Percentiles rank a stretch among this genome's conserved stretches.
Evolutionary conservation across 164 flowering plant genomes (phyloP).

Genomic region (Nymphaea colorata): DNA sequence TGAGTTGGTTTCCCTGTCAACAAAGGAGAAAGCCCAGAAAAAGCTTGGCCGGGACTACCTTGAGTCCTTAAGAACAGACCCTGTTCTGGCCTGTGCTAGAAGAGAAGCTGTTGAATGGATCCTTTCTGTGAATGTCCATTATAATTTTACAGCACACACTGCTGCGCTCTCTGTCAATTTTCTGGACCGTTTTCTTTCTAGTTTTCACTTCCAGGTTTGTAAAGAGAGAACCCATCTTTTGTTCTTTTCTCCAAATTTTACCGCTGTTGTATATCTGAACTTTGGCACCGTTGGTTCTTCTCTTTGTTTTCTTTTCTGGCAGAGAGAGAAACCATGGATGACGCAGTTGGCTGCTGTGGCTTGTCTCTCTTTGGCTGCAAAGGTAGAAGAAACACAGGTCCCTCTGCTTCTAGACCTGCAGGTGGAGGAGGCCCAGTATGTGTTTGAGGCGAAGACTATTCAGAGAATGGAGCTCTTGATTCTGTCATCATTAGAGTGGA

Average conservation of each 20-base stretch:
- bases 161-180: slow-evolving; percentile 66
- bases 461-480: slow-evolving; percentile 85
- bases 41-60: slow-evolving; percentile 6
- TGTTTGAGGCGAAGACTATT: slow-evolving; percentile 71
- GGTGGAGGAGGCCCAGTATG: slow-evolving; percentile 53
- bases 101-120: slow-evolving; percentile 67
- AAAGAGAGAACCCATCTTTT: slow-evolving; percentile 2
- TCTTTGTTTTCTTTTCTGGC: neutral
- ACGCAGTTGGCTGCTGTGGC: slow-evolving; percentile 71
- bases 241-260: neutral
- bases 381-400: slow-evolving; percentile 78
- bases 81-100: slow-evolving; percentile 28
- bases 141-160: slow-evolving; percentile 56
- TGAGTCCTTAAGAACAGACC: slow-evolving; percentile 13
- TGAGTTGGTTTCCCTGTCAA: slow-evolving; percentile 33
- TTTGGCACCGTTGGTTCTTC: neutral
- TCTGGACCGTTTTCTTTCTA: slow-evolving; percentile 54
- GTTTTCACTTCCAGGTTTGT: slow-evolving; percentile 23
- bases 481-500: slow-evolving; percentile 71
- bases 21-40: slow-evolving; percentile 28
- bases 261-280: no score
- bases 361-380: slow-evolving; percentile 83
- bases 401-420: slow-evolving; percentile 66
- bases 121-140: slow-evolving; percentile 41
- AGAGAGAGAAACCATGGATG: slow-evolving; percentile 75